phyloP scores from a whole-genome alignment of 306 rosid genomes.

The Cicer arietinum region DNA sequence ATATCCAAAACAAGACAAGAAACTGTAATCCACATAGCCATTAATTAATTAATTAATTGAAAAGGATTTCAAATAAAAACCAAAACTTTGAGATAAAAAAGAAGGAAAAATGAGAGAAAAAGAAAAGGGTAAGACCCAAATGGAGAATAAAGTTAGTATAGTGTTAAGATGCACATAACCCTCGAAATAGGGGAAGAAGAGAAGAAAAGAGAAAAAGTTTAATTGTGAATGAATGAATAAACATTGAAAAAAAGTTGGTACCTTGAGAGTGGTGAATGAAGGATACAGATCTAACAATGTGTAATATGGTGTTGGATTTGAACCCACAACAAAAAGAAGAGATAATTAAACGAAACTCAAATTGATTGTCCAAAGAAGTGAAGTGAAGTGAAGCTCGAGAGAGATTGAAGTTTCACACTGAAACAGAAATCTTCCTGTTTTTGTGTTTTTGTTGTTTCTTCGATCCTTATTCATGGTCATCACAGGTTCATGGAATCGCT shows the following conservation, averaged over 20 bases:
- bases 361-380: not conserved
- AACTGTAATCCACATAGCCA: conserved; percentile 30
- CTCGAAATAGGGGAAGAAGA: not conserved
- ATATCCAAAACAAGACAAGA: not conserved
- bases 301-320: conserved; percentile 25
- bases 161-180: not conserved
- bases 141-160: conserved; percentile 25
- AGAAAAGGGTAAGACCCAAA: conserved; percentile 40
- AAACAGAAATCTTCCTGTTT: conserved; percentile 24
- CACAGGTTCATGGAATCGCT: not conserved
- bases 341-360: not conserved
- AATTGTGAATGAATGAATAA: conserved; percentile 27
- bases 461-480: not conserved
- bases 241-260: conserved; percentile 31
- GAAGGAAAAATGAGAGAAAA: conserved; percentile 13
- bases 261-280: conserved; percentile 40
- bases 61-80: conserved; percentile 30
- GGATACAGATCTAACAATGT: conserved; percentile 42
- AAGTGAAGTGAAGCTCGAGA: conserved; percentile 23
- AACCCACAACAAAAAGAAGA: not conserved
- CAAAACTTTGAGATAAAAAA: conserved; percentile 22
- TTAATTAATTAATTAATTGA: not conserved
- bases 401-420: conserved; percentile 22
- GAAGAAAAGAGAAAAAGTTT: conserved; percentile 7
- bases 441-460: conserved; percentile 22